A percentile compares a stretch with the other conserved stretches of the same genome.
Evolutionary conservation across 2,329 filamentous ascomycete genomes (phyloP).

Genomic region (Pseudogymnoascus sp.): DNA sequence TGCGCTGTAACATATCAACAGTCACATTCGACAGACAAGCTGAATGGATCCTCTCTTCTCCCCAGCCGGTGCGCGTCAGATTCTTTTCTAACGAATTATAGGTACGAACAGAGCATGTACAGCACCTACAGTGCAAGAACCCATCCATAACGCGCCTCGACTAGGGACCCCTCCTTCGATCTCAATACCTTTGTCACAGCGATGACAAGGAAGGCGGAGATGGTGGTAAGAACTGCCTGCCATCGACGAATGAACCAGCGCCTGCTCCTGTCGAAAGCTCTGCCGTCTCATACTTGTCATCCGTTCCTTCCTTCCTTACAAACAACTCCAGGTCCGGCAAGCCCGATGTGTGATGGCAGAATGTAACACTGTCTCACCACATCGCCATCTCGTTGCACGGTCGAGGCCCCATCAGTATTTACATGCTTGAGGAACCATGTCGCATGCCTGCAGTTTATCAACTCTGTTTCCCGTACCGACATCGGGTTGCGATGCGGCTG

Average conservation of each 20-base stretch:
- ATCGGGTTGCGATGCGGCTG: neutral
- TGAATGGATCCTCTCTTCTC: neutral
- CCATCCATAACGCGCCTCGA: neutral
- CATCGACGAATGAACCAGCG: neutral
- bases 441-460: slow-evolving; percentile 2
- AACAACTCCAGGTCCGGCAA: neutral
- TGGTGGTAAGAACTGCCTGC: neutral
- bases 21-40: neutral
- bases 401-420: neutral
- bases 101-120: neutral
- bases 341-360: neutral
- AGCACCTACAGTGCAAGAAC: neutral
- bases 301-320: neutral
- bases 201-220: neutral
- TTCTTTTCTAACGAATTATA: neutral
- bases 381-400: neutral
- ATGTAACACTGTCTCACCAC: neutral
- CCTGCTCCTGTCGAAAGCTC: neutral
- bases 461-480: neutral
- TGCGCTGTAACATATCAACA: neutral
- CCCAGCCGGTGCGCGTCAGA: neutral
- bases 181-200: neutral
- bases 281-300: neutral
- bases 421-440: neutral
- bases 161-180: neutral